phyloP scores from a whole-genome alignment of 2,329 filamentous ascomycete genomes.

The Dothideomycetes sp. region DNA sequence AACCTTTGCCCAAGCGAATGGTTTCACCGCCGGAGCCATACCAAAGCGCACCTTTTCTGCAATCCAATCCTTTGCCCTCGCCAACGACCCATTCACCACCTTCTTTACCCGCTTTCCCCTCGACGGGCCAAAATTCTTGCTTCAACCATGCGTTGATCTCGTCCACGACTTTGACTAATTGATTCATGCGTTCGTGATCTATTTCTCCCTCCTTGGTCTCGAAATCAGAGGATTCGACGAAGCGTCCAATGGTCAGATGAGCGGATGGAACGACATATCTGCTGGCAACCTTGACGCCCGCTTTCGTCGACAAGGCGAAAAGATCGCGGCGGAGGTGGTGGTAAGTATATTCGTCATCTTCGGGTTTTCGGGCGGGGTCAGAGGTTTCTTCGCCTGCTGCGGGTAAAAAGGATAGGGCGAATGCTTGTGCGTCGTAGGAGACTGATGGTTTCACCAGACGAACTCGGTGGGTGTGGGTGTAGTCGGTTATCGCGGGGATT shows the following conservation, averaged over 20 bases:
- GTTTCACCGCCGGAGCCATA: slow-evolving; percentile 70
- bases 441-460: slow-evolving; percentile 74
- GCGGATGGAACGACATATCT: slow-evolving; percentile 84
- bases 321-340: slow-evolving; percentile 81
- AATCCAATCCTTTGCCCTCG: slow-evolving; percentile 70
- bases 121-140: slow-evolving; percentile 57
- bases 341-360: slow-evolving; percentile 67
- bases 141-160: slow-evolving; percentile 68
- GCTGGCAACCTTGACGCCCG: slow-evolving; percentile 62
- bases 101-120: slow-evolving; percentile 32
- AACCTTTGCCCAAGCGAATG: slow-evolving; percentile 46
- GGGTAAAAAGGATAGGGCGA: slow-evolving; percentile 81
- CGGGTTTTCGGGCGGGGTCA: slow-evolving; percentile 23
- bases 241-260: slow-evolving; percentile 80
- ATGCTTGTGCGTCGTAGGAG: slow-evolving; percentile 74
- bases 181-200: slow-evolving; percentile 47
- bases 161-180: slow-evolving; percentile 63
- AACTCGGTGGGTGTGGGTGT: slow-evolving; percentile 57
- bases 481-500: slow-evolving; percentile 54
- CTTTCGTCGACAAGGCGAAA: slow-evolving; percentile 50
- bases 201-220: slow-evolving; percentile 31
- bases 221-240: slow-evolving; percentile 58
- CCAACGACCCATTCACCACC: slow-evolving; percentile 79
- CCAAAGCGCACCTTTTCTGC: slow-evolving; percentile 68
- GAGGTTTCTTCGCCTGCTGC: slow-evolving; percentile 37